Evolutionary conservation across 202 grass and related monocot species (phyloP), one percentile per base, ranked within the genome.

Genomic region (Digitaria exilis): DNA sequence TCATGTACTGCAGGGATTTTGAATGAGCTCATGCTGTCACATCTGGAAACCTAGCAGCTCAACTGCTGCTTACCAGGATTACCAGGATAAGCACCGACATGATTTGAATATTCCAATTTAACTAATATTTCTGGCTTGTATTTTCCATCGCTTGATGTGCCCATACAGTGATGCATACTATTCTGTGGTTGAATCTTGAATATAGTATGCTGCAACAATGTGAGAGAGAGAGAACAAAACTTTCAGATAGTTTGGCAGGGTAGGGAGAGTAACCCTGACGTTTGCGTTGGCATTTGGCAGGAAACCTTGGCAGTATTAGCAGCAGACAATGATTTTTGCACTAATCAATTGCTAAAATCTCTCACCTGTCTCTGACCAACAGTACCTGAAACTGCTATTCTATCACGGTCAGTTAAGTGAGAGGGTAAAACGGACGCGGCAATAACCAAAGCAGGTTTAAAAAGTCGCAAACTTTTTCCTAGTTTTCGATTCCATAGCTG

Each of bases 251-350:
- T 75, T 75, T 80, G 82, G 78, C 18, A 58, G 41, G 75, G 60
- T 49, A 75, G 43, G 26, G 29, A 58, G 18, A 34, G 57, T 59
- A 58, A 46, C 21, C 29, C 22, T 82, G 72, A 79, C 83, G 78
- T 81, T 86, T 82, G 73, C 78, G 78, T 86, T 86, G 79, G 74
- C 88, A 86, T 90, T 89, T 86, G 83, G 61, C 83, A 73, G 15
- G 73, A 86, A 86, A 64, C 73, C 10, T 86, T 86, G 84, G 73
- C 79, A 67, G 71, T 25, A 83, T 83, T 63, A 80, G 84, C 41
- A 78, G 37, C 24, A 83, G 42, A 67, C 74, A 55, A 39, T 72
- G 21, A 84, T 76, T 82, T 82, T 87, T 64, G 9, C 44, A 79
- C 11, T 87, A 84, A 75, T 56, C 43, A 83, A 90, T 39, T 55